Evolutionary conservation across 805 yeast genomes (phyloP), one percentile per base, ranked within the genome.

Genomic region (Jamesozyma jinghongensis): DNA sequence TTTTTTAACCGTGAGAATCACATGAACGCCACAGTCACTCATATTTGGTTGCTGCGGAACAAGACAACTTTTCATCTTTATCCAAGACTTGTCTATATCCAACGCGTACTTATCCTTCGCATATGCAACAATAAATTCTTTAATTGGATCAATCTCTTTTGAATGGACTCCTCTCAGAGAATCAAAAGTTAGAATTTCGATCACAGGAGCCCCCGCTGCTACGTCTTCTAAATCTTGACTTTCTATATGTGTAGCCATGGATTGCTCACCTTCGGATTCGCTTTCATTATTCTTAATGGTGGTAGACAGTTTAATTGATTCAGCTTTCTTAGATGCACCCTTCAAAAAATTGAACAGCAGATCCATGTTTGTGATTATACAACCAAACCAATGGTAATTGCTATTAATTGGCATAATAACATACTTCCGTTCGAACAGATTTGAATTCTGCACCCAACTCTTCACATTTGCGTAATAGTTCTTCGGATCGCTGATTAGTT

Each of bases 21-120:
- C 84, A 62, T 85, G 96, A 17, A 92, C 76, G 1, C 98, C 98
- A 65, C 98, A 92, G 58, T 92, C 98, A 56, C 87, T 85, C 63
- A 80, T 78, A 57, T 92, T 92, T 25, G 79, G 77, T 55, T 92
- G 98, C 43, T 71, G 77, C 1, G 97, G 95, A 0, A 86, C 92
- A 4, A 66, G 54, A 4, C 79, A 77, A 6, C 67, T 59, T 38
- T 66, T 57, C 36, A 75, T 62, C 34, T 68, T 59, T 18, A 88
- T 73, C 33, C 66, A 69, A 4, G 63, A 58, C 11, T 66, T 66
- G 17, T 63, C 62, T 3, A 87, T 52, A 0, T 63, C 68, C 8
- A 79, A 46, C 1, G 61, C 63, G 48, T 75, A 71, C 49, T 74
- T 79, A 27, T 82, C 92, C 40, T 66, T 64, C 8, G 94, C 90